These are phyloP conservation scores for Cladobotryum protrusum DNA, from an alignment of 2,329 filamentous ascomycete genomes.

Conservation along the genomic window DNA sequence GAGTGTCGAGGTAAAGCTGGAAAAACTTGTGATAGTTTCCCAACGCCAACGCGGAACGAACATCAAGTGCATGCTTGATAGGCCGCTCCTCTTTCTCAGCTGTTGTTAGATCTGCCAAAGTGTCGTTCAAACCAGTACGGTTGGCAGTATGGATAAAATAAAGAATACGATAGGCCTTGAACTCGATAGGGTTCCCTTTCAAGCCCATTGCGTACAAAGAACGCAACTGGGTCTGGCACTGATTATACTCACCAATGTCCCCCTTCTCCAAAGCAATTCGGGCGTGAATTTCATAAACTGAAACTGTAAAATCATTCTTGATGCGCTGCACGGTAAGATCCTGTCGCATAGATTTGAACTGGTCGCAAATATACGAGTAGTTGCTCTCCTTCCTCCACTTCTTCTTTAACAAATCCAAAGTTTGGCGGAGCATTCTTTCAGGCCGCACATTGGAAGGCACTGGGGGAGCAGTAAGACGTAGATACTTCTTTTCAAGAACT, in stretches of 20 bases:
- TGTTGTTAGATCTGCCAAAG: constrained; percentile 96
- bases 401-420: constrained; percentile 80
- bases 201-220: constrained; percentile 82
- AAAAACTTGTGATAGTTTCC: constrained; percentile 99
- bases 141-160: constrained; percentile 99
- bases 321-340: constrained; percentile 97
- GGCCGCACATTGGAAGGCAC: constrained; percentile 86
- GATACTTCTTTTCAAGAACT: constrained; percentile 84
- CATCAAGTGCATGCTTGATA: constrained; percentile 85
- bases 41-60: constrained; percentile 84
- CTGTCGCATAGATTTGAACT: constrained; percentile 97
- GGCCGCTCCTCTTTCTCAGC: constrained; percentile 83
- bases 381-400: constrained; percentile 94
- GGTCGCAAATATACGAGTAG: constrained; percentile 96
- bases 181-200: constrained; percentile 87
- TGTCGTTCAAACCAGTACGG: constrained; percentile 95
- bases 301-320: constrained; percentile 92
- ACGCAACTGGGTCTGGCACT: constrained; percentile 97
- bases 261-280: constrained; percentile 96
- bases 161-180: constrained; percentile 98
- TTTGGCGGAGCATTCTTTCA: constrained; percentile 70
- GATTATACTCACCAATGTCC: constrained; percentile 99
- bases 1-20: constrained; percentile 87
- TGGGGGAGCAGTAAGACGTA: constrained; percentile 85
- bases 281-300: constrained; percentile 94